Base-by-base conservation (phyloP, 2,329 filamentous ascomycete genomes). In the Fusarium nelsonii region DNA sequence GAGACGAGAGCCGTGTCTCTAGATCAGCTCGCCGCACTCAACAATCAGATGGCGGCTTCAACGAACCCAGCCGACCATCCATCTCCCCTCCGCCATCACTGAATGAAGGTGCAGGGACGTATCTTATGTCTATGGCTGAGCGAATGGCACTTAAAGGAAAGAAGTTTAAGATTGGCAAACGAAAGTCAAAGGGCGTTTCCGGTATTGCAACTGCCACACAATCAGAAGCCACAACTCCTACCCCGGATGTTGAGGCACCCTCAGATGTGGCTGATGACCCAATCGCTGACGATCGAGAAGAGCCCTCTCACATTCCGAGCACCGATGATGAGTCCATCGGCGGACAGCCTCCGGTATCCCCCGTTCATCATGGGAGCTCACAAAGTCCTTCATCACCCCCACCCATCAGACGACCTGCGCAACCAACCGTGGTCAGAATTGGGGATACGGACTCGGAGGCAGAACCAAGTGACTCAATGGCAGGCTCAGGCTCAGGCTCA, bases 41-140 rank as follows among this genome's bases (percentile, higher is more conserved):
- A 39, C 65, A 58, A 48, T 73, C 70, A 14, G 71, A 72, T 15
- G 49, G 52, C 37, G 39, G 53, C 57, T 34, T 57, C 23, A 36
- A 58, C 23, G 43, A 54, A 23, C 46, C 49, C 14, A 43, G 54
- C 33, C 30, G 58, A 10, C 40, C 58, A 20, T 37, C 64, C n/a
- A 23, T 34, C 23, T 65, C 50, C 32, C 44, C 53, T 14, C 52
- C 51, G 15, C 49, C 51, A 6, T 18, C 60, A 26, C 53, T 56
- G 26, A 59, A 39, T 14, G 41, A 52, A 14, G 41, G 58, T 14
- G 57, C 74, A 16, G 64, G 61, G 36, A 64, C 73, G 72, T 75
- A 79, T 12, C 81, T 84, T 48, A 79, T 88, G 78, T 88, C 87
- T 8, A 84, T 89, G 83, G 82, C 83, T 37, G 86, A 88, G 69